Evolutionary conservation across 2,329 filamentous ascomycete species (phyloP), one percentile per base, ranked within the genome.

Genomic region (Sodiomyces alkalinus): DNA sequence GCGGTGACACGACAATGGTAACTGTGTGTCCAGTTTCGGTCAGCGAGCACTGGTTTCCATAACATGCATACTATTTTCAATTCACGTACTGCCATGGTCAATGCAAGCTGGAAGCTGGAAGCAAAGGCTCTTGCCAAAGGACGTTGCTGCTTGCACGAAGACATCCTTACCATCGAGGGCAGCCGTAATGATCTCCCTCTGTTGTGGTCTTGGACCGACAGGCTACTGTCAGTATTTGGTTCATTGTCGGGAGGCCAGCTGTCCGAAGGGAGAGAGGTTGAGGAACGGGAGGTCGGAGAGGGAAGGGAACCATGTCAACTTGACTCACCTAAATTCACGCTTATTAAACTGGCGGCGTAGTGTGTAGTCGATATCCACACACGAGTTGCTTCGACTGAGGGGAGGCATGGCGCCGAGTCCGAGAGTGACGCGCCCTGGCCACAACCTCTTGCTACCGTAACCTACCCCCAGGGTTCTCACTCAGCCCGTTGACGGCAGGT

Each of bases 61-160:
- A 16, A n/a, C 15, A 11, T n/a, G 10, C 5, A 17, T 4, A 17
- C 13, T 7, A 23, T 7, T 13, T 28, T 17, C 22, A 18, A 7
- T 20, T 29, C 19, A 67, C 75, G 45, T 57, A 85, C 80, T 83
- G 39, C 87, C 87, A 49, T 76, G 72, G 43, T 87, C 79, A 32
- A 93, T 75, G 18, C 94, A 74, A 15, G 86, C 86, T 7, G 86
- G 86, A 1, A 94, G 64, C 49, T 94, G 86, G 47, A 87, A 94
- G 56, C 87, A 94, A 29, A 94, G 53, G 45, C 82, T 92, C 53
- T 94, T 94, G 22, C 86, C 87, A 49, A 94, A 94, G 7, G 78
- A 82, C 3, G 80, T 86, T 30, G 80, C 80, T 26, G 87, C 87
- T 52, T 94, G 87, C 1, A 96, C 68, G 46, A 92, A 94, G 23